Base-by-base conservation (phyloP, 176 grass and related monocot species). In the Saccharum officinarum region DNA sequence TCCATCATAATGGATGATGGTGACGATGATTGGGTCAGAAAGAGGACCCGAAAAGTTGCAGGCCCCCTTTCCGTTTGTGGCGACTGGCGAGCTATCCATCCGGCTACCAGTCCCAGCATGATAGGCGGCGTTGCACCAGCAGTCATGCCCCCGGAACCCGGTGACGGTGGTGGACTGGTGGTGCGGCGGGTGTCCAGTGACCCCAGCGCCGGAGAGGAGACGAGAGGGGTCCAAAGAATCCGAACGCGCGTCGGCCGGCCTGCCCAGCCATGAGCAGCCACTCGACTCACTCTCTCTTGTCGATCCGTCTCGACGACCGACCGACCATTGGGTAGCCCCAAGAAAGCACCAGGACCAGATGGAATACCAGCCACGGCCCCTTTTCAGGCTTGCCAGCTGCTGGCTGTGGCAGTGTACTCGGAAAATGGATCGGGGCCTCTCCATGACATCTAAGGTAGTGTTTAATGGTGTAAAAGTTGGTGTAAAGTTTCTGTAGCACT, bases 1-100 rank as follows among this genome's bases (percentile, higher is more conserved):
- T 47, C 20, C 41, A 44, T 44, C 41, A 44, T 23, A 55, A 65
- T 60, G 22, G 22, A 60, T 25, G 22, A 60, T 25, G 57, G 57
- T 63, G 60, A 63, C 67, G 78, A 59, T 80, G 82, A 85, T 85
- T 80, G 76, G 61, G 28, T 14, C 23, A 10, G 80, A 50, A 73
- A 55, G 74, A 44, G 40, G 40, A 54, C 41, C 17, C 23, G 17
- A 10, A 57, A 85, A 26, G 69, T 8, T 38, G 69, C 55, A 25
- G 67, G 23, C 3, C 15, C 69, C 17, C 30, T 64, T 76, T 52
- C 78, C 83, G 11, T 72, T 65, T 15, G 17, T 33, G 80, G 82
- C 50, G 65, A 14, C 17, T 44, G 41, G 8, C 47, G 47, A 52
- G 14, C 17, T 33, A 61, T 5, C 9, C 10, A n/a, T 59, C 71